Evolutionary conservation across 1,284 basidiomycete species (phyloP), one percentile per base, ranked within the genome.

Genomic region (Trametes sp.): DNA sequence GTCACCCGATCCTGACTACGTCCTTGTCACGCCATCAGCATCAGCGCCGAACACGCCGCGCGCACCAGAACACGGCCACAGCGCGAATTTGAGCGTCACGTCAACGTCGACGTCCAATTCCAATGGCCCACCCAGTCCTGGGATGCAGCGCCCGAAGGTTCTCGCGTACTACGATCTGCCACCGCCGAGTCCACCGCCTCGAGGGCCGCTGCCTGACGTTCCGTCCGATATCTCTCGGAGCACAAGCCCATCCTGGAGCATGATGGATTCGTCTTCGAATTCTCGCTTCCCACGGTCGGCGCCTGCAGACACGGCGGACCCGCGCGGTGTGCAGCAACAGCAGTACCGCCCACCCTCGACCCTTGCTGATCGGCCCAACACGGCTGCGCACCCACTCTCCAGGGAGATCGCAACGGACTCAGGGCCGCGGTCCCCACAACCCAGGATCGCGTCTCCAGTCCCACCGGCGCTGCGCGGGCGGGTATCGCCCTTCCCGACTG

Each of bases 131-230:
- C 62, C 64, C 23, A 67, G 59, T 29, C 63, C 66, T 7, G 24
- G 57, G 4, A 9, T 60, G 8, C 58, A 61, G n/a, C 69, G 74
- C 52, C 70, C 73, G 2, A 67, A 69, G 51, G 69, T 70, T 10
- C 72, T 83, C 4, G 79, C 80, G 1, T 81, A 84, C 69, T 83
- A 83, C 62, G 83, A 84, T 63, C 75, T 86, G n/a, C 84, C 84
- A 4, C 84, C 84, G 0, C 83, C 84, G 9, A 85, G 80, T 62
- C 84, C 84, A 5, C 83, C 85, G 0, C 85, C 84, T 0, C 72
- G 71, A 26, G 80, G 78, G 0, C 84, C 84, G 0, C 67, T 86
- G 16, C 84, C 84, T 1, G 77, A 74, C 29, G 72, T 80, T 6
- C 82, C 82, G 6, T 70, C 68, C 38, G 66, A 68, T 55, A 64